Conservation (phyloP, 1,139 yeast species). For the Diutina sp. region DNA sequence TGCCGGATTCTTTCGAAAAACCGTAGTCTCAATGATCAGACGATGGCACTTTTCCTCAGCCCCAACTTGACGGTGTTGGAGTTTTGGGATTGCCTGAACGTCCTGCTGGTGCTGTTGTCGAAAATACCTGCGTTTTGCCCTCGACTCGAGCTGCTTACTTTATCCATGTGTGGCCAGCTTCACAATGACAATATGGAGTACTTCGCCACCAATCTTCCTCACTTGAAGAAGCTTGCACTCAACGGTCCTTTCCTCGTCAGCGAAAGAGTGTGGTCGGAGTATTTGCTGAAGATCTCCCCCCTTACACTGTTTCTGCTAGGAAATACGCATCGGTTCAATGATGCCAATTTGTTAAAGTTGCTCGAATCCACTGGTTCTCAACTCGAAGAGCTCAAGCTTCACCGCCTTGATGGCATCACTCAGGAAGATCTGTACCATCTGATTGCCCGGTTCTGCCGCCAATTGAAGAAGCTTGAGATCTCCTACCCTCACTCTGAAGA, state of each 20-base stretch:
- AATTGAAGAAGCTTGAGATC: constrained; percentile 47
- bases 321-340: constrained; percentile 75
- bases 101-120: constrained; percentile 51
- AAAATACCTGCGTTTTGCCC: constrained; percentile 77
- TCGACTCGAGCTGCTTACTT: constrained; percentile 45
- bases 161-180: constrained; percentile 89
- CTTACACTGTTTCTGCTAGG: constrained; percentile 41
- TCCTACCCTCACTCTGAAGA: constrained; percentile 57
- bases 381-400: constrained; percentile 35
- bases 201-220: constrained; percentile 42
- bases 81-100: constrained; percentile 87
- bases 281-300: constrained; percentile 36
- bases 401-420: constrained; percentile 61
- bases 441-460: constrained; percentile 46
- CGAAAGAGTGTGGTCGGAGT: constrained; percentile 62
- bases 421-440: constrained; percentile 45
- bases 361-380: constrained; percentile 49
- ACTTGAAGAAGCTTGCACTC: constrained; percentile 40
- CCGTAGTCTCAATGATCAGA: constrained; percentile 59
- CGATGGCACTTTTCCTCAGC: constrained; percentile 60
- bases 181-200: constrained; percentile 65
- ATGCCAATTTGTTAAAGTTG: constrained; percentile 50
- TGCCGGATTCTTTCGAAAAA: constrained; percentile 69
- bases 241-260: constrained; percentile 86
- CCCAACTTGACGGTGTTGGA: constrained; percentile 44